Conservation (phyloP, 208 protist genomes). For the Lotmaria passim region DNA sequence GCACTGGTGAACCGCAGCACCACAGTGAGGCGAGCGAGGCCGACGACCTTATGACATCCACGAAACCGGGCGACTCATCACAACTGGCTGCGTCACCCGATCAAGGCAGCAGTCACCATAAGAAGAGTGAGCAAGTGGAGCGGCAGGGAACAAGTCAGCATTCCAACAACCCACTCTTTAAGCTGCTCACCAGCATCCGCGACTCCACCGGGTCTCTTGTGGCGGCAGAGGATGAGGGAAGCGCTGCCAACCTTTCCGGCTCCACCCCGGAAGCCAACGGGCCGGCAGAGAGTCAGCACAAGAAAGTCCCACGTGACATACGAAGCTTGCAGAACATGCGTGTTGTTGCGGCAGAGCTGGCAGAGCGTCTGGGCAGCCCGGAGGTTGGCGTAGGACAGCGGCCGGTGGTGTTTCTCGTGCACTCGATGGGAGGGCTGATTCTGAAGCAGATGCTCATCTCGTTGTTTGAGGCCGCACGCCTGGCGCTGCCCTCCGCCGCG, state of each 20-base stretch:
- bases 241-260: slow-evolving; percentile 1
- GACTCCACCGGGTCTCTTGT: slow-evolving; percentile 17
- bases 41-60: too few relatives aligned
- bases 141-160: not conserved
- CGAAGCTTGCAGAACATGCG: slow-evolving; percentile 41
- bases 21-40: not conserved
- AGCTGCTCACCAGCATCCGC: slow-evolving; percentile 14
- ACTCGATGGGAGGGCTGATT: slow-evolving; percentile 75
- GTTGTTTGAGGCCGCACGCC: slow-evolving; percentile 28
- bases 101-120: too few relatives aligned
- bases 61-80: too few relatives aligned
- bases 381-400: slow-evolving; percentile 49
- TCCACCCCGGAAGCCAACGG: not conserved
- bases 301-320: slow-evolving; percentile 5
- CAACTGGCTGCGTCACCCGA: too few relatives aligned
- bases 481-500: slow-evolving; percentile 11
- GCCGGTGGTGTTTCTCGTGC: slow-evolving; percentile 67
- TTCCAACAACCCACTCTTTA: slow-evolving; percentile 11
- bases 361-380: slow-evolving; percentile 42
- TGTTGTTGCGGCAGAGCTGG: slow-evolving; percentile 51
- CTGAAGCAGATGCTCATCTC: slow-evolving; percentile 68
- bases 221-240: slow-evolving; percentile 9
- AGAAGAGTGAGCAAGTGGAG: too few relatives aligned
- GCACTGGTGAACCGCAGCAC: not conserved
- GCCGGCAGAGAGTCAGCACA: not conserved